Percentiles rank a stretch among this genome's conserved stretches.
These are phyloP conservation scores for Picochlorum sp. DNA, from an alignment of 139 green algal species.

Conservation along the genomic window DNA sequence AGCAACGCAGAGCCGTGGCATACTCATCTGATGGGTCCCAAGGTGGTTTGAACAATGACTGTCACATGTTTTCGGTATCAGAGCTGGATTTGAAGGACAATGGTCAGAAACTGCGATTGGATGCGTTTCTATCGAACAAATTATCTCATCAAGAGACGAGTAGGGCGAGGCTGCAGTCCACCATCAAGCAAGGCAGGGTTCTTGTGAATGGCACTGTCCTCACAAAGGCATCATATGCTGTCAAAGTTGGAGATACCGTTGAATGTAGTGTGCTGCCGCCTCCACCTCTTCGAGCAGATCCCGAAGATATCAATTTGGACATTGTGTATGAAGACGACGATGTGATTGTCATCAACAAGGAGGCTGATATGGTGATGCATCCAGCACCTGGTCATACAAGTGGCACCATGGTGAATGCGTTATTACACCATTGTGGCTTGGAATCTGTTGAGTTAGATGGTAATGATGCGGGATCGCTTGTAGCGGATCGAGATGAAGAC, in stretches of 20 bases:
- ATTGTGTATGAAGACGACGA: conserved; percentile 88
- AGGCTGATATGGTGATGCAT: conserved; percentile 86
- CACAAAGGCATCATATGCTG: conserved; percentile 34
- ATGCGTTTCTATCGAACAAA: conserved; percentile 41
- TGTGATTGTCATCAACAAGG: conserved; percentile 92
- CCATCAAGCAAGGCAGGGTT: conserved; percentile 55
- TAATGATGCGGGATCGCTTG: not conserved
- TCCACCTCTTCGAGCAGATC: conserved; percentile 45
- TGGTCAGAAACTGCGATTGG: conserved; percentile 30
- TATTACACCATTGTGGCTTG: conserved; percentile 78
- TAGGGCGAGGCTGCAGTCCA: conserved; percentile 48
- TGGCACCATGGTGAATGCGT: conserved; percentile 94
- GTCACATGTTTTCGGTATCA: not conserved
- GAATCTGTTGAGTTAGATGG: not conserved
- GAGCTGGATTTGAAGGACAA: not conserved
- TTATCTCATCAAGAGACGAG: conserved; percentile 36
- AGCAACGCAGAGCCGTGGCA: too few relatives aligned
- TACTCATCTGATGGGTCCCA: not conserved
- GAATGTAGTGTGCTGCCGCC: conserved; percentile 34
- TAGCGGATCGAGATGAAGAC: conserved; percentile 1
- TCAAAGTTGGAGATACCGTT: conserved; percentile 60
- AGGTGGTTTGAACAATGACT: not conserved
- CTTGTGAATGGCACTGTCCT: conserved; percentile 45
- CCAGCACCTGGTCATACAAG: conserved; percentile 58
- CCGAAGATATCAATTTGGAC: conserved; percentile 73